phyloP scores from a whole-genome alignment of 345 rosid species.

The Turritis glabra region DNA sequence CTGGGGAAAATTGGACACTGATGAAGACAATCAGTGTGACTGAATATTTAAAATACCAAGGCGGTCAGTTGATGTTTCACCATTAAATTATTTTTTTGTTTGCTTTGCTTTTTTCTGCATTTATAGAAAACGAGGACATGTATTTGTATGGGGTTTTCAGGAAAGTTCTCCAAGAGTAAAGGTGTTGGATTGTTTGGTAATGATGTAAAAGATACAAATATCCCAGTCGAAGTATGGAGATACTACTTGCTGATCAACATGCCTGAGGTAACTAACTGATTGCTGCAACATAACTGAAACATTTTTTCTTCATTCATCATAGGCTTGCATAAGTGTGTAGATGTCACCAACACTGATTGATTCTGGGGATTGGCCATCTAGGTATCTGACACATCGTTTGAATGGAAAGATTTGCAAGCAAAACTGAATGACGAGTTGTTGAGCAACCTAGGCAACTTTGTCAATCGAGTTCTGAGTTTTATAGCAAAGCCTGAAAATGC shows the following conservation, averaged over 20 bases:
- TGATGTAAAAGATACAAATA: conserved; percentile 83
- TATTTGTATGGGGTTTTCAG: no score
- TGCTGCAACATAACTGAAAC: no score
- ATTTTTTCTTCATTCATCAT: no score
- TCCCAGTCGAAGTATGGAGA: conserved; percentile 95
- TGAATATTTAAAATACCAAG: conserved; percentile 86
- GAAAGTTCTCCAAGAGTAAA: conserved; percentile 94
- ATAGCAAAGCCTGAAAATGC: conserved; percentile 51
- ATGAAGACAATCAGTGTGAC: conserved; percentile 91
- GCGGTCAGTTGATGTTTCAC: no score
- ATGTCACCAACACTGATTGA: no score
- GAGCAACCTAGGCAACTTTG: conserved; percentile 60
- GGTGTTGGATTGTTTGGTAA: conserved; percentile 96
- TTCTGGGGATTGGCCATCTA: no score
- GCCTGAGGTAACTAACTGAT: no score
- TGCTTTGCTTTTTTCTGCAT: no score
- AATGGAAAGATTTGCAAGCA: conserved; percentile 50
- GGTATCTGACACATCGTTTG: background rate
- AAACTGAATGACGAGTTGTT: conserved; percentile 55
- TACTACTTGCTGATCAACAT: conserved; percentile 85
- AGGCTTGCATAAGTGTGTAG: no score
- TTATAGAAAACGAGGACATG: no score
- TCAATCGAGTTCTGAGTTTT: conserved; percentile 57
- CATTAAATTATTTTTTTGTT: no score
- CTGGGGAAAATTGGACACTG: conserved; percentile 88